Conservation (phyloP, 495 filamentous ascomycete species). For the Hypoxylon rickii region DNA sequence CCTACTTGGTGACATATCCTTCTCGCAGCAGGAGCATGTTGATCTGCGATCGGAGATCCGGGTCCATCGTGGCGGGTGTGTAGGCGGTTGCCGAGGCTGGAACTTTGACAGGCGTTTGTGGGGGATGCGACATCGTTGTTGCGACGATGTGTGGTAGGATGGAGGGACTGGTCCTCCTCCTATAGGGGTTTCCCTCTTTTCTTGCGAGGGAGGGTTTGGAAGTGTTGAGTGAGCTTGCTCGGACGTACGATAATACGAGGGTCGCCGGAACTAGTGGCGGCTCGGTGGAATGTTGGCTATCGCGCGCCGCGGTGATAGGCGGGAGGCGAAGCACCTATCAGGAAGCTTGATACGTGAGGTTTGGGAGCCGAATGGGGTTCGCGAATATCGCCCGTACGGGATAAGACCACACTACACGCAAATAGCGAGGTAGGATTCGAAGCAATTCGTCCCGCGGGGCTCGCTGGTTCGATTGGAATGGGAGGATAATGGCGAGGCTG, state of each 20-base stretch:
- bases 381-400: not conserved
- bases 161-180: slow-evolving; percentile 8
- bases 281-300: slow-evolving; percentile 9
- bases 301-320: not conserved
- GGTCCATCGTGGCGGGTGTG: slow-evolving; percentile 54
- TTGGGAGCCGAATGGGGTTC: not conserved
- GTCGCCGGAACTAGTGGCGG: slow-evolving; percentile 1
- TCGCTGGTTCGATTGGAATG: not conserved
- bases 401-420: not conserved
- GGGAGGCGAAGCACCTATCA: not conserved
- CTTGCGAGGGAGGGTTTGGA: not conserved
- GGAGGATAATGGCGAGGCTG: slow-evolving; percentile 27
- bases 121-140: slow-evolving; percentile 13
- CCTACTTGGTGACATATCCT: slow-evolving; percentile 55
- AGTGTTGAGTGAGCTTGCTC: not conserved
- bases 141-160: not conserved
- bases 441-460: slow-evolving; percentile 4
- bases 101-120: slow-evolving; percentile 57
- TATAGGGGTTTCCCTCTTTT: not conserved
- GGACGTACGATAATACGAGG: not conserved
- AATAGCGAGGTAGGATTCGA: not conserved
- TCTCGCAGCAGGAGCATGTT: slow-evolving; percentile 54
- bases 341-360: no score
- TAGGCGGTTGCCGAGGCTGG: slow-evolving; percentile 55
- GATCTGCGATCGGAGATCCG: slow-evolving; percentile 58